phyloP scores from a whole-genome alignment of 805 yeast species.

The Saturnispora dispora region DNA sequence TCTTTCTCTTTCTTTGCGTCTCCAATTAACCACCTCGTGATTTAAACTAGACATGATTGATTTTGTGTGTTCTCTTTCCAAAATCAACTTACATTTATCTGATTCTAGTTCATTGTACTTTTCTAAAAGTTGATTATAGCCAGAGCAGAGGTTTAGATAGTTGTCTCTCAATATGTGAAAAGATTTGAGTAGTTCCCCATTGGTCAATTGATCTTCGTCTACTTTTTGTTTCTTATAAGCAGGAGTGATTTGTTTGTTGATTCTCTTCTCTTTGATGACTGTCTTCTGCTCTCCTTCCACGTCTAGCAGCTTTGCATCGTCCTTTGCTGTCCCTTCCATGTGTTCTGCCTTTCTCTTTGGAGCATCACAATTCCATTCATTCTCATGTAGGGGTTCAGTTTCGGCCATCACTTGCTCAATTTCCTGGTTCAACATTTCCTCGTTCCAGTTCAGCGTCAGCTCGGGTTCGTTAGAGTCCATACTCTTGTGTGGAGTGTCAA shows the following conservation, averaged over 20 bases:
- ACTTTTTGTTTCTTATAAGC: not conserved
- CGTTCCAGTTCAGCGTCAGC: not conserved
- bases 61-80: conserved; percentile 22
- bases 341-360: not conserved
- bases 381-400: conserved; percentile 1
- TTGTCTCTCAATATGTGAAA: conserved; percentile 2
- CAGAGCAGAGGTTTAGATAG: conserved; percentile 4
- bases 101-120: conserved; percentile 15
- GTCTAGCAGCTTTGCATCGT: not conserved
- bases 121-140: conserved; percentile 1
- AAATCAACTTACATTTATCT: conserved; percentile 16
- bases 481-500: not conserved
- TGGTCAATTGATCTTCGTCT: not conserved
- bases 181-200: not conserved
- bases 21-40: conserved; percentile 15
- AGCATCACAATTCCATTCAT: not conserved
- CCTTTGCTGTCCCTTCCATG: not conserved
- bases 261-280: no score
- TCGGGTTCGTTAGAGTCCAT: conserved; percentile 1
- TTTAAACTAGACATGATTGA: conserved; percentile 18
- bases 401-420: conserved; percentile 3
- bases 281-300: not conserved
- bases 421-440: conserved; percentile 1
- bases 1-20: conserved; percentile 13
- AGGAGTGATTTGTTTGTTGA: not conserved